Base-by-base conservation (phyloP, 2,329 filamentous ascomycete species). In the Drechslerella stenobrocha region DNA sequence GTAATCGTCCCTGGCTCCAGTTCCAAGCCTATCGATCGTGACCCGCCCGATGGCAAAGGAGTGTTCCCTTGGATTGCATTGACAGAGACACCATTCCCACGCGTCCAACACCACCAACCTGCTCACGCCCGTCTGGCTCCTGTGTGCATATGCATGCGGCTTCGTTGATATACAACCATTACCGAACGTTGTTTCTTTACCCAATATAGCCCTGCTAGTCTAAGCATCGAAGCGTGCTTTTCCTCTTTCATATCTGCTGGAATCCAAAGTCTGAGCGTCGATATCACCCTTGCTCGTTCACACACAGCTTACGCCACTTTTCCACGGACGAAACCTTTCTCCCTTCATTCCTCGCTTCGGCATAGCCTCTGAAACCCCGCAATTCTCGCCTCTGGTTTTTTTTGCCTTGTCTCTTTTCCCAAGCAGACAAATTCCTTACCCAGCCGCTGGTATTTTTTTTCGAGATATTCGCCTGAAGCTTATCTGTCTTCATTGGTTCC, bases 321-420 rank as follows among this genome's bases (percentile, higher is more conserved):
- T 52, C 55, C 63, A 67, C 63, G 63, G 55, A 67, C 63, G 63
- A 67, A 60, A 67, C 63, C 37, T 5, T 20, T 26, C 61, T 67
- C 55, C 42, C 55, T 52, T 59, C 55, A 55, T 52, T 60, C 55
- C 63, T 67, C 63, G 63, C 63, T 67, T 67, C 42, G 63, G 63
- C 63, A 60, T 67, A 67, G 55, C 55, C 63, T 67, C 63, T 67
- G 55, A 67, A 67, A 67, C 63, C 63, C 63, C 63, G 63, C 63
- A 67, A 67, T 67, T 60, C 55, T 67, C 61, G 63, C 63, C 63
- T 61, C 57, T 59, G 46, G 55, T 15, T 50, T 67, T 67, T 66
- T 55, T 55, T 47, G 52, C 53, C 50, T 52, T 66, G 53, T 35
- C 53, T 59, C 55, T 55, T 59, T 59, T 48, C 55, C n/a, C 42